Base-by-base conservation (phyloP, 2,329 filamentous ascomycete species). In the Diaporthe sp. region DNA sequence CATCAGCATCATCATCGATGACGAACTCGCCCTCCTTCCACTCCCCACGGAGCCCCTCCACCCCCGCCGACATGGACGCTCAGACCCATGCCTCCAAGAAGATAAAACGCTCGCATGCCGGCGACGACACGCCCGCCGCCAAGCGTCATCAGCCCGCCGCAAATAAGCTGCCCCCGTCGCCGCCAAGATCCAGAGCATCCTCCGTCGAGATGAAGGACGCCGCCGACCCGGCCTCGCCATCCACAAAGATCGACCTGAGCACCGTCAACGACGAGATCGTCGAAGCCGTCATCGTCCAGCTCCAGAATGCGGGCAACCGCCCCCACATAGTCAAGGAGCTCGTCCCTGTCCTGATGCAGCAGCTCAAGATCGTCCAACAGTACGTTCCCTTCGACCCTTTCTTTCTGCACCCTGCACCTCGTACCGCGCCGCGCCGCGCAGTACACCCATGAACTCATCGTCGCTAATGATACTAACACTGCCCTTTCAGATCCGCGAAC, bases 301-400 rank as follows among this genome's bases (percentile, higher is more conserved):
- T 99, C 74, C 93, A 98, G 84, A 94, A 94, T 83, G 97, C 96
- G 1, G 94, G 92, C 77, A 99, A 99, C 85, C 90, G 96, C 73
- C 97, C 97, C 74, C 96, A 98, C 85, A 89, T 98, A 42, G 95
- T 98, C 78, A 98, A 98, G 86, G 96, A 98, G 85, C 90, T 99
- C 63, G 95, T 96, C 72, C 90, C 92, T 20, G 90, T 97, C 71
- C 89, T 98, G 76, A 91, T 94, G 79, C 91, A 91, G 77, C 91
- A 91, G 77, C 93, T 98, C 78, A 91, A 93, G 76, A 94, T 94
- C 78, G 95, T 99, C 76, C 94, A 98, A 87, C 96, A 96, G 96
- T 98, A 92, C 85, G 95, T 91, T 49, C 63, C 37, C 65, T 37
- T 10, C 39, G 39, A 8, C 12, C 13, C 58, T 15, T n/a, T 2